Base-by-base conservation (phyloP, 2,329 filamentous ascomycete genomes). In the Venturia carpophila region DNA sequence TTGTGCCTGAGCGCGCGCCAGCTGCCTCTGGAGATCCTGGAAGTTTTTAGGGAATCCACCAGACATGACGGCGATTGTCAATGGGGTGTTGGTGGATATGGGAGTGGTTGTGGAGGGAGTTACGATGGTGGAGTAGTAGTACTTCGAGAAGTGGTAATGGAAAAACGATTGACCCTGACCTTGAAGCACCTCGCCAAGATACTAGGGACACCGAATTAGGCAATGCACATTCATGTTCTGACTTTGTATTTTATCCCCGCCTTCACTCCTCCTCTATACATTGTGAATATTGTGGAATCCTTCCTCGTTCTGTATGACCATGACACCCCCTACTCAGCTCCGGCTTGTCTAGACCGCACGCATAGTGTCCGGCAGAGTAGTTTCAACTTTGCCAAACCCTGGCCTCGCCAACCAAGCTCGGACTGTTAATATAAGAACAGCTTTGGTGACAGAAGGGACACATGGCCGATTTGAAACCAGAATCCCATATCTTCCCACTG, bases 21-120 rank as follows among this genome's bases (percentile, higher is more conserved):
- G 79, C 67, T 84, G 83, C 72, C 81, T 81, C 77, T 87, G 85
- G 69, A 90, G 78, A 71, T 82, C 82, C 75, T 82, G 80, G 83
- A 85, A 89, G 71, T 85, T 82, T 73, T 83, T 82, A 63, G 87
- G 86, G 73, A 87, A 85, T 69, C 78, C 73, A 63, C 70, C 70
- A 66, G 72, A 72, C 72, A 60, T 65, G 60, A 61, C 39, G 37
- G 42, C 34, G 27, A n/a, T 60, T 39, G 21, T 41, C 5, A 10
- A 43, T 42, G 17, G 60, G 39, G 0, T 17, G 21, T 39, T 60
- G 10, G 56, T 60, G 34, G 30, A 13, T 9, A 45, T 17, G 37
- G 42, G 11, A 34, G 15, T 24, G 39, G 21, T 41, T 27, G 11
- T 42, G 17, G 42, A 13, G 17, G 24, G 7, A 42, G 37, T n/a